Evolutionary conservation across 2,329 filamentous ascomycete genomes (phyloP).

Genomic region (Furcasterigmium sp.): DNA sequence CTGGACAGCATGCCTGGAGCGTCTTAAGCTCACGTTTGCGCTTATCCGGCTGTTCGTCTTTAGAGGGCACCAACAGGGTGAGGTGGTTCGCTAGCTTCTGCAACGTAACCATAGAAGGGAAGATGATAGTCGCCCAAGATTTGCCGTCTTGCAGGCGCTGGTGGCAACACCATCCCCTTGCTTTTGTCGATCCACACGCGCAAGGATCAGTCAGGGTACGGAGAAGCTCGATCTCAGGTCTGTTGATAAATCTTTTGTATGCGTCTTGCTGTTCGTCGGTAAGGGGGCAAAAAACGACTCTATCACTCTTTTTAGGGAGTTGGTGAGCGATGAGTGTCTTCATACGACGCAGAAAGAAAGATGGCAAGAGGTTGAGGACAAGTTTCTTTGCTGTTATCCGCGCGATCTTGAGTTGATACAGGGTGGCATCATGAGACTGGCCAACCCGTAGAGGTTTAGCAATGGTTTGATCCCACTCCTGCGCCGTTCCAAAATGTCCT

Average conservation of each 20-base stretch:
- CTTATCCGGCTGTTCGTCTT: slow-evolving; percentile 58
- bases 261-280: slow-evolving; percentile 75
- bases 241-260: slow-evolving; percentile 77
- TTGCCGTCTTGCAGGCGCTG: slow-evolving; percentile 53
- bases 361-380: slow-evolving; percentile 79
- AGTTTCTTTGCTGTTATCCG: slow-evolving; percentile 79
- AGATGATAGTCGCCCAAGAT: slow-evolving; percentile 72
- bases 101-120: slow-evolving; percentile 75
- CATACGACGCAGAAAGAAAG: slow-evolving; percentile 87
- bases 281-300: slow-evolving; percentile 90
- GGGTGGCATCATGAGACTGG: slow-evolving; percentile 87
- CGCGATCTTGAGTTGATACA: slow-evolving; percentile 74
- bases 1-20: slow-evolving; percentile 69
- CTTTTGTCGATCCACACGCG: slow-evolving; percentile 57
- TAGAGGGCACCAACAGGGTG: slow-evolving; percentile 73
- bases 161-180: slow-evolving; percentile 77
- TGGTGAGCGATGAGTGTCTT: slow-evolving; percentile 90
- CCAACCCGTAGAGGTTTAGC: slow-evolving; percentile 77
- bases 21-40: slow-evolving; percentile 72
- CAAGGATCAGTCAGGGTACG: slow-evolving; percentile 64
- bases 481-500: slow-evolving; percentile 57
- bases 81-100: slow-evolving; percentile 91
- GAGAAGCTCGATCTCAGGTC: slow-evolving; percentile 64
- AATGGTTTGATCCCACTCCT: slow-evolving; percentile 75
- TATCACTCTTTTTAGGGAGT: slow-evolving; percentile 88